Evolutionary conservation across 208 protist species (phyloP), one percentile per base, ranked within the genome.

Genomic region (Crithidia acanthocephali): DNA sequence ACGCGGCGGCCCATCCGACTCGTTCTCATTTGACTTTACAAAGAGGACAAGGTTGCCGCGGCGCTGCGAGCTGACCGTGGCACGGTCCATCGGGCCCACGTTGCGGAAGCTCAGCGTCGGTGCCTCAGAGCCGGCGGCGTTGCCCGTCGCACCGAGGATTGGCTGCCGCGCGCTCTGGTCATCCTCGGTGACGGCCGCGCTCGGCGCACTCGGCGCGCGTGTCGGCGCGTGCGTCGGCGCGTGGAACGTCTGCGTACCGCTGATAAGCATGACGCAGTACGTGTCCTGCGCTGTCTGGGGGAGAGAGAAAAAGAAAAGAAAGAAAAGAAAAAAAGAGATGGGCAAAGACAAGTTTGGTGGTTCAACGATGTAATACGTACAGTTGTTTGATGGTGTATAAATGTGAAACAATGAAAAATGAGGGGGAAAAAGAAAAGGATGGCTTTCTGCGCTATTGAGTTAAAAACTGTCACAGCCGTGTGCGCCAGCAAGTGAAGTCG

Each of bases 11-110:
- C 27, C 64, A 28, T 78, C 72, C 2, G 65, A 72, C 48, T 78
- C 72, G 44, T 61, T 72, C 10, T 78, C 72, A 18, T 62, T 78
- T 6, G 72, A 25, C 65, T 72, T 78, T 11, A 78, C 72, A 25
- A 68, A 78, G 18, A 78, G 40, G 1, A 78, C 72, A 33, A 78
- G 58, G 65, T 78, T 78, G 64, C 65, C 58, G 30, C 58, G 57
- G 20, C 65, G 63, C 72, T 72, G 65, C 9, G 65, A 72, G 42
- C 47, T 66, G 32, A 28, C 28, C 22, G 72, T 67, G 65, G 9
- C 33, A 9, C 65, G n/a, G 32, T 72, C 72, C 13, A 35, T 25
- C 16, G 64, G 15, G 16, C 35, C 22, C 25, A 40, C 4, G 7
- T 35, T 40, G 16, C 56, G 72, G 33, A 70, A 72, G 35, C 51